Percentiles rank a stretch among this genome's conserved stretches.
These are phyloP conservation scores for Nigrograna mackinnonii DNA, from an alignment of 2,329 filamentous ascomycete genomes.

Conservation along the genomic window DNA sequence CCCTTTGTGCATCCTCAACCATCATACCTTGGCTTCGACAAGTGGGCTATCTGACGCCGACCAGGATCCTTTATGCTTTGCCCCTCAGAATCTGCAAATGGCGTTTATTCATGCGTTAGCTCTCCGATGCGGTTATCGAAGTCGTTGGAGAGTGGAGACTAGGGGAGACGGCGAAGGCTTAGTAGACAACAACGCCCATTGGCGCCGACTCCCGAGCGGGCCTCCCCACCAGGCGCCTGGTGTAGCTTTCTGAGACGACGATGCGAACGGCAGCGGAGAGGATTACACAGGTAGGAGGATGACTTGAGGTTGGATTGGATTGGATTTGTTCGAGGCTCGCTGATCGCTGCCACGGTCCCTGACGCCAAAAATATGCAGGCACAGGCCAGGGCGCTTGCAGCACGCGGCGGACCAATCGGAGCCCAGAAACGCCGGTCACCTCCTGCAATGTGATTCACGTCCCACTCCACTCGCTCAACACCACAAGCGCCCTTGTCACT, in stretches of 20 bases:
- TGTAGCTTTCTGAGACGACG: neutral
- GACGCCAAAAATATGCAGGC: slow-evolving; percentile 28
- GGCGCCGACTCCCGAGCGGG: neutral
- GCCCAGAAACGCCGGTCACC: slow-evolving; percentile 11
- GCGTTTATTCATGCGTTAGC: too few relatives aligned
- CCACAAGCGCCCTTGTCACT: slow-evolving; percentile 32
- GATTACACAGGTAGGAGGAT: slow-evolving; percentile 14
- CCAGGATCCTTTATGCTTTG: too few relatives aligned
- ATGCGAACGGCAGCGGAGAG: slow-evolving; percentile 4
- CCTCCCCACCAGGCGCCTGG: neutral
- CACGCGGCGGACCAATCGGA: slow-evolving; percentile 25
- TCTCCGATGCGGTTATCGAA: too few relatives aligned
- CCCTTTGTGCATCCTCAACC: too few relatives aligned
- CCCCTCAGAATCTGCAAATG: too few relatives aligned
- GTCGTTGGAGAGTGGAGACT: too few relatives aligned
- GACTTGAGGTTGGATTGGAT: too few relatives aligned
- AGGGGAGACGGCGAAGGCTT: too few relatives aligned
- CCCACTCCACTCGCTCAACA: slow-evolving; percentile 23
- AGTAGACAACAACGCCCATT: neutral
- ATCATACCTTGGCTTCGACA: too few relatives aligned
- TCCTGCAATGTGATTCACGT: slow-evolving; percentile 30
- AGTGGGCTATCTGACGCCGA: too few relatives aligned
- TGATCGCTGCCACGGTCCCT: slow-evolving; percentile 14
- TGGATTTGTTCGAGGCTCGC: too few relatives aligned
- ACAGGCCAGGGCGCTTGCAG: slow-evolving; percentile 27